phyloP scores from a whole-genome alignment of 495 filamentous ascomycete genomes.

The Oidiodendron maius region DNA sequence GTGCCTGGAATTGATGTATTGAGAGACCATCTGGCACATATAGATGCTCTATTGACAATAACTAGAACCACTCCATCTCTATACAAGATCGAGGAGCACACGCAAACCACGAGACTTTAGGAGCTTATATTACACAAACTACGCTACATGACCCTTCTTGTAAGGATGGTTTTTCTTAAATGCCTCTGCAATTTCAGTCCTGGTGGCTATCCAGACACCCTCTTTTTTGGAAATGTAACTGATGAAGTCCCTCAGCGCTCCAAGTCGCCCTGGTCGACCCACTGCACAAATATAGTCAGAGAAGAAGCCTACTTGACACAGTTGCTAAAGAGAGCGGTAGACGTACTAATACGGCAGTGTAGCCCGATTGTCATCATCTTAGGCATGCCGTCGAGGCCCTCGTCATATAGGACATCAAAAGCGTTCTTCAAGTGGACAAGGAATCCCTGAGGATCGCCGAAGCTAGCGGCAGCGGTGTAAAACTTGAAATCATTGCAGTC shows the following conservation, averaged over 20 bases:
- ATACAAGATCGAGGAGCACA: no score
- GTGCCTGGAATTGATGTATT: no score
- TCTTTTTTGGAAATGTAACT: conserved; percentile 34
- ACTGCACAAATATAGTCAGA: no score
- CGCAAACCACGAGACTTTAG: no score
- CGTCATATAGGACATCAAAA: conserved; percentile 36
- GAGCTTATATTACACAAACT: no score
- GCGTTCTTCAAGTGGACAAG: conserved; percentile 31
- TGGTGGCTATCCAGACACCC: conserved; percentile 40
- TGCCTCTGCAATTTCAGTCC: conserved; percentile 36
- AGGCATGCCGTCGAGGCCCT: conserved; percentile 31
- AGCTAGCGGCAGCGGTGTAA: conserved; percentile 29
- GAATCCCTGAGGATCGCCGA: conserved; percentile 27
- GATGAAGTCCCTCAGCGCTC: conserved; percentile 37
- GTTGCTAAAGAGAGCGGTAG: no score
- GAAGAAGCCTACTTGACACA: no score
- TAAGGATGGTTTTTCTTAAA: conserved; percentile 37
- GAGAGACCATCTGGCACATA: no score
- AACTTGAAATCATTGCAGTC: conserved; percentile 40
- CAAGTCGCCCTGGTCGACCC: conserved; percentile 35
- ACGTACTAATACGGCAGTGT: conserved; percentile 35
- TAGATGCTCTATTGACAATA: no score
- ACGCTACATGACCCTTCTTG: no score
- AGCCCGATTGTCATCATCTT: conserved; percentile 43
- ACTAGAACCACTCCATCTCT: no score